A percentile compares a stretch with the other conserved stretches of the same genome.
Conservation (phyloP, 164 flowering plant genomes). For the Sedum album region DNA sequence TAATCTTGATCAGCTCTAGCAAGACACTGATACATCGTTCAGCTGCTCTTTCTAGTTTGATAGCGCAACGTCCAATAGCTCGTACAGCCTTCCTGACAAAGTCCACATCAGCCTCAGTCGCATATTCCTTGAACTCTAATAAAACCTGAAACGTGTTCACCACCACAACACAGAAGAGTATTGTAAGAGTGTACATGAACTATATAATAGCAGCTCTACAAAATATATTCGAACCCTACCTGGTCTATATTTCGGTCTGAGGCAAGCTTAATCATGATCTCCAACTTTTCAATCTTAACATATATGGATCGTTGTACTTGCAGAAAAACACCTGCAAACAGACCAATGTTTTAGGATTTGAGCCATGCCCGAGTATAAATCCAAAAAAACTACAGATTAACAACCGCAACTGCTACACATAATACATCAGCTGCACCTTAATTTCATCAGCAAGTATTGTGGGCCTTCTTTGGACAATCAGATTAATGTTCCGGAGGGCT, state of each 20-base stretch:
- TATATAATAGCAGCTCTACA: not conserved
- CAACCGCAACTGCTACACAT: not conserved
- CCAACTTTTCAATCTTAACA: conserved; percentile 94
- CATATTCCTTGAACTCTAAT: conserved; percentile 97
- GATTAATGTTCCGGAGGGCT: conserved; percentile 90
- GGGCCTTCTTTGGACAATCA: conserved; percentile 92
- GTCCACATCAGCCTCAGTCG: conserved; percentile 99
- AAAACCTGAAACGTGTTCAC: conserved; percentile 44
- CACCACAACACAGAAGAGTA: not conserved
- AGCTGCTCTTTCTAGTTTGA: conserved; percentile 95
- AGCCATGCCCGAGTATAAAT: not conserved
- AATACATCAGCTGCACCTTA: conserved; percentile 44
- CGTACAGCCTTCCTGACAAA: conserved; percentile 99
- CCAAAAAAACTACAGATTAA: not conserved
- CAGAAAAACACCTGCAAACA: conserved; percentile 85
- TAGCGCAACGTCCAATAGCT: conserved; percentile 99
- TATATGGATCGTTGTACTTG: conserved; percentile 99
- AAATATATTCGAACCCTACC: conserved; percentile 28
- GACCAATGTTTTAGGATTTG: not conserved
- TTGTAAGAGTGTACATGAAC: not conserved
- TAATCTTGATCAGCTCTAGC: conserved; percentile 96
- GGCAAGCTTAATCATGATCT: conserved; percentile 98
- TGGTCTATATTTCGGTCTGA: conserved; percentile 98
- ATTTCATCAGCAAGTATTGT: conserved; percentile 99
- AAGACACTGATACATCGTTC: conserved; percentile 97